These are phyloP conservation scores for Taxillus chinensis DNA, from an alignment of 164 flowering plant species.

Conservation along the genomic window DNA sequence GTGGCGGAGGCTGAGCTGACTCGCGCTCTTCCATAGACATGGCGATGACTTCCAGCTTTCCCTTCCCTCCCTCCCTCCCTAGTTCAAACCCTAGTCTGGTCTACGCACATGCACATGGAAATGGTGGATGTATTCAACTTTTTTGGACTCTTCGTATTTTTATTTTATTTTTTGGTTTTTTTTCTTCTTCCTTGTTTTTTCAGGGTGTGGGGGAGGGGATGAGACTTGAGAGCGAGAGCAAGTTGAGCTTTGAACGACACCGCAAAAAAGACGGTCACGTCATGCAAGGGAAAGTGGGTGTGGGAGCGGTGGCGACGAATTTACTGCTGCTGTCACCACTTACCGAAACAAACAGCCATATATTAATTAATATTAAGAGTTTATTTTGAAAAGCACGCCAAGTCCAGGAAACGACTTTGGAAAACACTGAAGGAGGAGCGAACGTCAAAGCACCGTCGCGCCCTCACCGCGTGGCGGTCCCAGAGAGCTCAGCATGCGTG, in stretches of 20 bases:
- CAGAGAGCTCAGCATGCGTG: background rate
- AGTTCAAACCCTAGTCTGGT: too few relatives aligned
- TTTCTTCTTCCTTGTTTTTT: too few relatives aligned
- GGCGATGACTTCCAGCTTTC: too few relatives aligned
- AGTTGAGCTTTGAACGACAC: constrained; percentile 2
- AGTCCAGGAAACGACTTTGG: background rate
- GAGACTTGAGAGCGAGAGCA: background rate
- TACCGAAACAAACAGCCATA: background rate
- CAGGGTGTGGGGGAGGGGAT: too few relatives aligned
- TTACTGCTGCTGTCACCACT: too few relatives aligned
- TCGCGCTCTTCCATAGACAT: constrained; percentile 3
- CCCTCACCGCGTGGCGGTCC: constrained; percentile 1
- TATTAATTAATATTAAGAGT: too few relatives aligned
- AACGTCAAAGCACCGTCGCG: background rate
- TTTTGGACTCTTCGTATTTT: background rate
- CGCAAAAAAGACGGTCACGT: background rate
- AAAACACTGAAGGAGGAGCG: background rate
- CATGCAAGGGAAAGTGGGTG: too few relatives aligned
- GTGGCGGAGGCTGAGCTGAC: background rate
- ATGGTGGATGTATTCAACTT: background rate
- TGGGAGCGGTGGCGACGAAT: background rate
- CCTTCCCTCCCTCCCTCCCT: too few relatives aligned
- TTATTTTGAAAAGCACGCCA: too few relatives aligned
- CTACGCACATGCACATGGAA: too few relatives aligned
- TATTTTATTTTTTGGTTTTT: too few relatives aligned